Percentiles rank a stretch among this genome's conserved stretches.
Evolutionary conservation across 2,329 filamentous ascomycete genomes (phyloP).

Genomic region (Thelonectria blattea): DNA sequence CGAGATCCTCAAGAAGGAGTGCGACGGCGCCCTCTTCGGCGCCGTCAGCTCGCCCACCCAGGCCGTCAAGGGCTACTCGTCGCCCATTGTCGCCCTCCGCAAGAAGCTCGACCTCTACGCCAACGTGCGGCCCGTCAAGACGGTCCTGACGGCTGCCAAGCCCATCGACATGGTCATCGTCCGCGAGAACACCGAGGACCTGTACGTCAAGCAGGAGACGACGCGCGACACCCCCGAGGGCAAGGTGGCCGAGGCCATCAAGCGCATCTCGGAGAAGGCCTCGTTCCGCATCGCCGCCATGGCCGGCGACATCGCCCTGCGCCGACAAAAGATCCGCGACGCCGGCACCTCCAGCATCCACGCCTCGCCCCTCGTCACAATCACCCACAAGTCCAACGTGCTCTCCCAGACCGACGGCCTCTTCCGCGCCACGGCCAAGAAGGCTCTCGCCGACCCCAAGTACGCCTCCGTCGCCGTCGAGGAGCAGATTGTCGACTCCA

Average conservation of each 20-base stretch:
- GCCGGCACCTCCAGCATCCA: conserved; percentile 65
- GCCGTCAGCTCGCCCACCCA: conserved; percentile 91
- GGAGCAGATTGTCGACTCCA: conserved; percentile 98
- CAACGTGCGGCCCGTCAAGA: conserved; percentile 96
- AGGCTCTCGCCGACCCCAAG: conserved; percentile 69
- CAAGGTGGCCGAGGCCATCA: conserved; percentile 95
- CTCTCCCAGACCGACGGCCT: conserved; percentile 95
- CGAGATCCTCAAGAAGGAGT: conserved; percentile 85
- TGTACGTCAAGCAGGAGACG: conserved; percentile 96
- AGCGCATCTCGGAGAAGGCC: conserved; percentile 90
- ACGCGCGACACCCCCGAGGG: conserved; percentile 77
- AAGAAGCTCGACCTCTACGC: conserved; percentile 95
- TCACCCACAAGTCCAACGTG: conserved; percentile 99
- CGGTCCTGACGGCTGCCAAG: conserved; percentile 66
- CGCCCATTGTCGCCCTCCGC: conserved; percentile 93
- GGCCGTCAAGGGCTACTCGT: conserved; percentile 93
- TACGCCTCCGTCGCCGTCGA: conserved; percentile 75
- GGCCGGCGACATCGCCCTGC: conserved; percentile 91
- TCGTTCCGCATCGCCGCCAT: conserved; percentile 87
- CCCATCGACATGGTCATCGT: conserved; percentile 98
- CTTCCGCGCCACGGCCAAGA: conserved; percentile 81
- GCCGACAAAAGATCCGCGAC: conserved; percentile 80
- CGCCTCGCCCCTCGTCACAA: conserved; percentile 78
- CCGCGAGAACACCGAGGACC: conserved; percentile 97
- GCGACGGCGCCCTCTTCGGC: conserved; percentile 94